Conservation (phyloP, 768 basidiomycete species). For the Tylopilus sp. region DNA sequence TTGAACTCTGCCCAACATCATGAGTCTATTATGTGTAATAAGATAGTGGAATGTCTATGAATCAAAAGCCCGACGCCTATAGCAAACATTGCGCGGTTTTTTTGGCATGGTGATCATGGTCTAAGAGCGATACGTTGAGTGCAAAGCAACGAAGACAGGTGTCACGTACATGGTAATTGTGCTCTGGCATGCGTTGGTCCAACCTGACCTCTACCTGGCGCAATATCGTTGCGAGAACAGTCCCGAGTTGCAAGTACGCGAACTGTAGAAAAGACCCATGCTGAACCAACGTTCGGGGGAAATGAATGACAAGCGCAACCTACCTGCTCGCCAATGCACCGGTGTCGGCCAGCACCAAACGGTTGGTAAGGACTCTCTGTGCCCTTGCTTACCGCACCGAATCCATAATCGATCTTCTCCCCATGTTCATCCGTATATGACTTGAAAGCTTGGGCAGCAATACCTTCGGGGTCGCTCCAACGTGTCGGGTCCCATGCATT, state of each 20-base stretch:
- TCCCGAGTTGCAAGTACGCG: constrained; percentile 90
- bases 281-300: constrained; percentile 4
- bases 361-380: constrained; percentile 96
- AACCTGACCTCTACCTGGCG: constrained; percentile 74
- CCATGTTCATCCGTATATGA: constrained; percentile 71
- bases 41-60: constrained; percentile 22
- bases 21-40: background rate
- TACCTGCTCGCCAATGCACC: constrained; percentile 91
- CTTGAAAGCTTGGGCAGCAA: constrained; percentile 74
- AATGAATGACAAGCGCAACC: constrained; percentile 12
- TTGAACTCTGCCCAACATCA: background rate
- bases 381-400: constrained; percentile 92
- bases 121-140: constrained; percentile 37
- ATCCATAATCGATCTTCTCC: constrained; percentile 95
- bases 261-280: constrained; percentile 49
- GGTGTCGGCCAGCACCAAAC: constrained; percentile 94
- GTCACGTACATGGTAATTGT: constrained; percentile 83
- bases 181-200: constrained; percentile 58
- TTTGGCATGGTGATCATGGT: constrained; percentile 94
- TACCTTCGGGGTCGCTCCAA: constrained; percentile 84
- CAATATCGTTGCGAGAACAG: constrained; percentile 74
- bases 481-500: constrained; percentile 72
- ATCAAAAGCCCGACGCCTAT: constrained; percentile 61
- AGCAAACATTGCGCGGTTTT: constrained; percentile 58
- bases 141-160: background rate